Evolutionary conservation across 1,284 basidiomycete genomes (phyloP).

Genomic region (Trichosporon coremiiforme): DNA sequence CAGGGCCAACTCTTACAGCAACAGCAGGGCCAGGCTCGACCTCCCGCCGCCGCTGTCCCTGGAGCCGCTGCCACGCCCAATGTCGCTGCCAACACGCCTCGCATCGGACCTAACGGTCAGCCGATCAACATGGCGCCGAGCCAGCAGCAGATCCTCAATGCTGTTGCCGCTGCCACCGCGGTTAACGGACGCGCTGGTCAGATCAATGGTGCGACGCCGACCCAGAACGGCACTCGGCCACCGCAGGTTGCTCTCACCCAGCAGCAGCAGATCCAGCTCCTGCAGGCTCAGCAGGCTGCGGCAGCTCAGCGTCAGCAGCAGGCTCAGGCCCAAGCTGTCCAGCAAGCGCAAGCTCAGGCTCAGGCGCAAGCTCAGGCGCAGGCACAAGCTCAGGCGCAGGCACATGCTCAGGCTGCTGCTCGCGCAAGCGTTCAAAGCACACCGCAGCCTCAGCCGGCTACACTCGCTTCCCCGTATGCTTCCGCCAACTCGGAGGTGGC

Average conservation of each 20-base stretch:
- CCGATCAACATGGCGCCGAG: slow-evolving; percentile 41
- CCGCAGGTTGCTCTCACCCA: slow-evolving; percentile 13
- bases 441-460: neutral
- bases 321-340: slow-evolving; percentile 33
- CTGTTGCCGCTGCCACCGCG: slow-evolving; percentile 48
- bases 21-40: slow-evolving; percentile 18
- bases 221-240: slow-evolving; percentile 24
- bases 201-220: slow-evolving; percentile 21
- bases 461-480: slow-evolving; percentile 5
- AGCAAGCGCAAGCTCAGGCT: slow-evolving; percentile 30
- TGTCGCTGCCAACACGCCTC: slow-evolving; percentile 2
- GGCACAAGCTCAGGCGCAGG: slow-evolving; percentile 23
- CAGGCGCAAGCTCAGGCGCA: slow-evolving; percentile 36
- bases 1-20: slow-evolving; percentile 17
- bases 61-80: slow-evolving; percentile 7
- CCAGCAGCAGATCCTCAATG: slow-evolving; percentile 51
- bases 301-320: slow-evolving; percentile 33
- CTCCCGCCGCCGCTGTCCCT: neutral
- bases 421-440: slow-evolving; percentile 12
- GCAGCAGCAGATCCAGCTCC: slow-evolving; percentile 48
- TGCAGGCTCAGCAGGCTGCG: slow-evolving; percentile 49
- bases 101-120: slow-evolving; percentile 43
- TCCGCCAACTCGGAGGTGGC: slow-evolving; percentile 14
- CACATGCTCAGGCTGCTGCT: slow-evolving; percentile 22
- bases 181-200: slow-evolving; percentile 33